A percentile compares a stretch with the other conserved stretches of the same genome.
These are phyloP conservation scores for Panicum virgatum DNA, from an alignment of 202 grass and related monocot species.

Conservation along the genomic window DNA sequence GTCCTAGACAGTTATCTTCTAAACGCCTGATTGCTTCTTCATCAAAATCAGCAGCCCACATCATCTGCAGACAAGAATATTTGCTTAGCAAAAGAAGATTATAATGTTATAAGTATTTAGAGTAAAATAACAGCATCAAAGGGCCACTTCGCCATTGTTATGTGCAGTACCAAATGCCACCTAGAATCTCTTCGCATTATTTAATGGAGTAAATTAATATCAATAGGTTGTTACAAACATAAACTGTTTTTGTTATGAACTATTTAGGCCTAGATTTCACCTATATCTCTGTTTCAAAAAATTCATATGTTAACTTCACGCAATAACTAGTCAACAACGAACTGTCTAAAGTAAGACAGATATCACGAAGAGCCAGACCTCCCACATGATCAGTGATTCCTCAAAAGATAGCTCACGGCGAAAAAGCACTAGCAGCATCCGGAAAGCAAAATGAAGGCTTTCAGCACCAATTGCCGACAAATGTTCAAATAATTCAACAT, in stretches of 20 bases:
- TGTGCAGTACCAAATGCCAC: constrained; percentile 8
- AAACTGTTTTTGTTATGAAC: constrained; percentile 1
- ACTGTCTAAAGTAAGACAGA: constrained; percentile 11
- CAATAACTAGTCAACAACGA: neutral
- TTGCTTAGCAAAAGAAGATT: constrained; percentile 24
- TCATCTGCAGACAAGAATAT: constrained; percentile 71
- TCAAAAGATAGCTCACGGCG: constrained; percentile 95
- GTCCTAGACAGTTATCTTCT: constrained; percentile 74
- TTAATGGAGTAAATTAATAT: constrained; percentile 17
- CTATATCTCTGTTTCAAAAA: constrained; percentile 4
- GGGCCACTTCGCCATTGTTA: neutral
- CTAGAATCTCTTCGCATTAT: neutral
- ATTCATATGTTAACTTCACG: neutral
- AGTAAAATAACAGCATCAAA: neutral
- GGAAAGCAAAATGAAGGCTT: constrained; percentile 94
- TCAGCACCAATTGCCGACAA: constrained; percentile 88
- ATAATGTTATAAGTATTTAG: constrained; percentile 18
- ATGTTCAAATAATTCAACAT: constrained; percentile 92
- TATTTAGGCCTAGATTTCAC: constrained; percentile 1
- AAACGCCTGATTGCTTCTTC: constrained; percentile 66
- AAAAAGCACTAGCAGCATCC: constrained; percentile 99
- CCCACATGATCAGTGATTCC: constrained; percentile 89
- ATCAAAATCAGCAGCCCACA: constrained; percentile 99
- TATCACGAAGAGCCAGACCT: constrained; percentile 61
- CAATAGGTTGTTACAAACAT: constrained; percentile 16